These are phyloP conservation scores for Rhodamnia argentea DNA, from an alignment of 345 rosid species.

Conservation along the genomic window DNA sequence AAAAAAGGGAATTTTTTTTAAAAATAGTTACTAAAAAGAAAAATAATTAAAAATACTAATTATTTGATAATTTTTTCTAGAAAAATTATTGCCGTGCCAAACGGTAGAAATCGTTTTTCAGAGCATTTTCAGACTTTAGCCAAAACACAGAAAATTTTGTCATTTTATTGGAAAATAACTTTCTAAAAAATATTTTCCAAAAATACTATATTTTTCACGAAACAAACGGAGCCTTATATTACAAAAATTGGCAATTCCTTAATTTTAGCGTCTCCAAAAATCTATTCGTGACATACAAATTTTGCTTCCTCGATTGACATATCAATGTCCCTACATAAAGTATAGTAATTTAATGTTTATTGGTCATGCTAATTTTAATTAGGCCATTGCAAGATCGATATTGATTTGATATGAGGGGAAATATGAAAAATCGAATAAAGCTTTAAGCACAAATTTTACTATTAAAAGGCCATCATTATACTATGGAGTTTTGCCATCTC, in stretches of 20 bases:
- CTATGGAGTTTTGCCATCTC: background rate
- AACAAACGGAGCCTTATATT: background rate
- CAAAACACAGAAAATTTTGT: no score
- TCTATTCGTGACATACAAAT: background rate
- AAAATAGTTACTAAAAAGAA: no score
- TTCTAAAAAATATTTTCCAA: no score
- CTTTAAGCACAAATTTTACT: background rate
- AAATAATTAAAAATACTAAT: no score
- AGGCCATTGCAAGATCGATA: background rate
- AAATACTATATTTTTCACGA: no score
- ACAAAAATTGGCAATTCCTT: accelerated
- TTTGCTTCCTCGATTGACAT: background rate
- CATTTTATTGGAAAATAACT: no score
- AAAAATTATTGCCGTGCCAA: no score
- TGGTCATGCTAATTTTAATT: background rate
- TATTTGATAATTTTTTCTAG: no score
- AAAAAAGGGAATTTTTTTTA: no score
- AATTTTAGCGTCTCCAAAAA: background rate
- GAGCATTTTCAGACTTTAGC: no score
- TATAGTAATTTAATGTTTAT: background rate
- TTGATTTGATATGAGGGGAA: background rate
- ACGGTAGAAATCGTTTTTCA: no score
- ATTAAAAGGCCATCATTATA: background rate
- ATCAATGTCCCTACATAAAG: background rate
- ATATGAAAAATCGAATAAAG: background rate